A percentile compares a stretch with the other conserved stretches of the same genome.
These are phyloP conservation scores for Mikania micrantha DNA, from an alignment of 129 eudicot genomes.

Conservation along the genomic window DNA sequence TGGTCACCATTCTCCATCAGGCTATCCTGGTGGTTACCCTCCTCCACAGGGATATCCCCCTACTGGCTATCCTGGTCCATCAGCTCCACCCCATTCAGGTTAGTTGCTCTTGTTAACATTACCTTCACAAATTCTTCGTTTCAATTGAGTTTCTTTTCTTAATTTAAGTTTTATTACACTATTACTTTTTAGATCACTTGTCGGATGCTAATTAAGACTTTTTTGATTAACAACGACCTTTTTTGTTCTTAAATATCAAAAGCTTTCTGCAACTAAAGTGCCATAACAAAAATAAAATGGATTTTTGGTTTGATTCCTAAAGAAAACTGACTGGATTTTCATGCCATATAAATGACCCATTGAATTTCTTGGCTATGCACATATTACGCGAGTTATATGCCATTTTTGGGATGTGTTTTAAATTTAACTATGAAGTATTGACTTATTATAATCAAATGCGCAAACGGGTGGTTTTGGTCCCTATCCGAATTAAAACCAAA, in stretches of 20 bases:
- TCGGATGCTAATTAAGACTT: constrained; percentile 6
- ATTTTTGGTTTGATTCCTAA: not conserved
- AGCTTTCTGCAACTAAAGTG: not conserved
- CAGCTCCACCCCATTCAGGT: constrained; percentile 26
- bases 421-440: not conserved
- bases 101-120: constrained; percentile 5
- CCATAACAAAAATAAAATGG: not conserved
- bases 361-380: not conserved
- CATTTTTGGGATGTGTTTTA: not conserved
- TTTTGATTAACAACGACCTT: not conserved
- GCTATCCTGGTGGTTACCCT: constrained; percentile 21
- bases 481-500: no score
- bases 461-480: not conserved
- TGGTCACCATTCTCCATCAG: not conserved
- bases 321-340: not conserved
- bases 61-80: constrained; percentile 23
- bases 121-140: not conserved
- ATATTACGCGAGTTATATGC: not conserved
- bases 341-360: not conserved
- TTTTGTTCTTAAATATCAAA: not conserved
- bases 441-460: not conserved
- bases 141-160: not conserved
- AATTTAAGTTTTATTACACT: not conserved
- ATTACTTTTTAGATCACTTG: not conserved
- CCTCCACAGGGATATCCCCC: constrained; percentile 10